Base-by-base conservation (phyloP, 2,329 filamentous ascomycete genomes). In the Phaeophleospora eucalypticola region DNA sequence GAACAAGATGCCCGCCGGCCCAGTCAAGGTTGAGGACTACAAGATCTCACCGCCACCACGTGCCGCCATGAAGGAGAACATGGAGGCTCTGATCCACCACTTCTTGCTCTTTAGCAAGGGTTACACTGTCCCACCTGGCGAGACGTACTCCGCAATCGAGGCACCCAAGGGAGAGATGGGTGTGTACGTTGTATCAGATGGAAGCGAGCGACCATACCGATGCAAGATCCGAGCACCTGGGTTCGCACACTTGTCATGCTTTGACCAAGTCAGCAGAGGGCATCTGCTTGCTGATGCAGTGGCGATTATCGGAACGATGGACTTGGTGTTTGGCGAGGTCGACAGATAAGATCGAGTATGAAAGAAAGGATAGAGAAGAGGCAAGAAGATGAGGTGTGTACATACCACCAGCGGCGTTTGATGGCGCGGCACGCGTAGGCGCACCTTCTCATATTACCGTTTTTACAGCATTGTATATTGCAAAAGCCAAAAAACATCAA, bases 131-230 rank as follows among this genome's bases (percentile, higher is more conserved):
- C 93, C 93, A 36, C 93, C 94, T 6, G 94, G 93, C 54, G 93
- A 98, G 78, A 98, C 93, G 4, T 98, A 98, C 78, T 90, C 86
- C 38, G 91, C 86, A 53, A 98, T 98, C 57, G 93, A 98, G 78
- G 93, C 94, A n/a, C 93, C 93, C 51, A 98, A 98, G 84, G 93
- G 93, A 63, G 93, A 98, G 77, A 98, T 98, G 93, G 93, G 86
- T 68, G 93, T 98, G 36, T 98, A 86, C 68, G 75, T 98, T 42
- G 93, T 98, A 64, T 95, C 87, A 67, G 93, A 98, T 67, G 93
- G 93, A 55, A 93, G 84, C 67, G 93, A 98, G 80, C 80, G 93
- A 65, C 93, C 93, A 38, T 98, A 98, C 76, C 81, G 94, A 65
- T 96, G 93, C 74, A 94, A 96, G 77, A 96, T 98, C 62, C 84